Base-by-base conservation (phyloP, 1,284 basidiomycete species). In the Heterobasidion annosum region DNA sequence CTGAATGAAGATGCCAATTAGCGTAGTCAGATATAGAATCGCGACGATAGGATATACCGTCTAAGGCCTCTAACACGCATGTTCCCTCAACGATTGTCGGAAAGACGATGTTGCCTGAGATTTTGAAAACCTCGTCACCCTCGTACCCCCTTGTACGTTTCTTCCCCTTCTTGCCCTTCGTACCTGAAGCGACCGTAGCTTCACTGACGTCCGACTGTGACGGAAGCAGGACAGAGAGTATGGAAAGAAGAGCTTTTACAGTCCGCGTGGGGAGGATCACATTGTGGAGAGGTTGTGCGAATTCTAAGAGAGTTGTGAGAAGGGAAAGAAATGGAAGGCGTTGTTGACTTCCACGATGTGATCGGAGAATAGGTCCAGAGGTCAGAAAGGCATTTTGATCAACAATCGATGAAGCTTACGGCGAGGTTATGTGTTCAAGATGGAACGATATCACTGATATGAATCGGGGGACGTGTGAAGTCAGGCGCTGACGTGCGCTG, bases 111-210 rank as follows among this genome's bases (percentile, higher is more conserved):
- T 73, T 68, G 43, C 75, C 71, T 1, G 77, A 72, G 4, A 73
- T 65, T 52, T 79, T 83, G 64, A 95, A 83, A 8, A 90, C 70
- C 60, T 88, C 88, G 59, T 92, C 91, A 32, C 85, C 89, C 64
- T 90, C 88, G 52, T 83, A 90, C 77, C 44, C 88, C 75, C 67
- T 91, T 94, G 70, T 88, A 93, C 50, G 82, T 80, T 61, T 83
- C 63, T 75, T 83, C 8, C 68, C 72, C 54, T 72, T 75, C 37
- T 58, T 25, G 52, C 60, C 44, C 48, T 59, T 25, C 58, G 60
- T 33, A 16, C 37, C 34, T 18, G 50, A 18, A 10, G 50, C 10
- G 9, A 19, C 52, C 2, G 61, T 58, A 25, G 59, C 63, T 13
- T 55, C 64, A 54, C 61, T 61, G 51, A 58, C 57, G 13, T 72